These are phyloP conservation scores for Biscutella auriculata DNA, from an alignment of 441 rosid species.

Conservation along the genomic window DNA sequence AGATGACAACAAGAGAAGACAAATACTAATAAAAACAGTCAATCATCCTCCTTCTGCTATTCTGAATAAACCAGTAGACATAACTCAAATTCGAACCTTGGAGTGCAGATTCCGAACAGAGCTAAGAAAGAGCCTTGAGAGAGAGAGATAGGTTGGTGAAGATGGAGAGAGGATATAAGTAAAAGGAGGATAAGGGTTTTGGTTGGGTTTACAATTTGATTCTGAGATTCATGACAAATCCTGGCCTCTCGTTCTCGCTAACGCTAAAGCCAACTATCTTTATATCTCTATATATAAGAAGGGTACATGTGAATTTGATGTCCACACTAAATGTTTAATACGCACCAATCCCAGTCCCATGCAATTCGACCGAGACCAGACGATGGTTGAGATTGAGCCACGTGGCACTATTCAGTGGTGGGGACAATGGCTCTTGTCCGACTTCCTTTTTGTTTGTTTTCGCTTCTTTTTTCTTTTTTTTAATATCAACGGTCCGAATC, in stretches of 20 bases:
- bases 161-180: background rate
- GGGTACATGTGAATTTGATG: conserved; percentile 21
- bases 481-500: conserved; percentile 15
- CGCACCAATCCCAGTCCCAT: conserved; percentile 10
- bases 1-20: too few species aligned
- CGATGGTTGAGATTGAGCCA: conserved; percentile 11
- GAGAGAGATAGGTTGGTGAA: background rate
- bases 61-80: too few species aligned
- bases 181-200: conserved; percentile 24
- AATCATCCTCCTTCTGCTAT: too few species aligned
- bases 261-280: conserved; percentile 9
- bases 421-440: conserved; percentile 19
- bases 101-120: background rate
- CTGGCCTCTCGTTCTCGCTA: conserved; percentile 28
- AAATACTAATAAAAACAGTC: too few species aligned
- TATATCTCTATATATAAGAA: background rate
- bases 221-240: conserved; percentile 13
- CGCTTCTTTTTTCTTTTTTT: background rate
- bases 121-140: background rate
- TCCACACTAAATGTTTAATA: background rate
- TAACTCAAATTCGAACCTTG: background rate
- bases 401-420: conserved; percentile 12
- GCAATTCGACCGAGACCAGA: conserved; percentile 17
- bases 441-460: conserved; percentile 16
- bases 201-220: conserved; percentile 8